A percentile compares a stretch with the other conserved stretches of the same genome.
Evolutionary conservation across 805 yeast species (phyloP).

Genomic region (Torulaspora quercuum): DNA sequence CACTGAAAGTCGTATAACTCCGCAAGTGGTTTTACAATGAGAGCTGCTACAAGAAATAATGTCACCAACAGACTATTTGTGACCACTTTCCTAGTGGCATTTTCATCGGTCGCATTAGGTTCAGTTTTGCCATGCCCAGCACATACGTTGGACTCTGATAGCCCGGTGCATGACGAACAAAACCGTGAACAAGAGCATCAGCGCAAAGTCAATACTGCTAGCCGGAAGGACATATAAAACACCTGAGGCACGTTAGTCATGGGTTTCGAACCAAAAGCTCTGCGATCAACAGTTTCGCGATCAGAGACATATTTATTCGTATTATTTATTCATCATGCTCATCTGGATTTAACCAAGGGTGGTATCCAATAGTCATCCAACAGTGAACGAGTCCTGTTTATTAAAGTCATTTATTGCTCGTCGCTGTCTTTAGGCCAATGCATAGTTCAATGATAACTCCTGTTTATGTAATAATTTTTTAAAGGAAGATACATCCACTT

Average conservation of each 20-base stretch:
- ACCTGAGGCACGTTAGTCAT: too few species aligned
- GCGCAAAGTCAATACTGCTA: background rate
- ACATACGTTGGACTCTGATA: conserved; percentile 41
- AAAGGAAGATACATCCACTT: too few species aligned
- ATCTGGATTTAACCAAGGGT: too few species aligned
- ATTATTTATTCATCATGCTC: too few species aligned
- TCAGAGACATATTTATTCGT: too few species aligned
- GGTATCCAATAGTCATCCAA: too few species aligned
- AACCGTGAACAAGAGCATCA: conserved; percentile 8
- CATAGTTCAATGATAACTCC: conserved; percentile 3
- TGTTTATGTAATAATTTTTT: conserved; percentile 8
- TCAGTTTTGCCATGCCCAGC: conserved; percentile 45
- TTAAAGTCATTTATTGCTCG: too few species aligned
- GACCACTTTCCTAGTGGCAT: conserved; percentile 61
- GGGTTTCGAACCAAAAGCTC: too few species aligned
- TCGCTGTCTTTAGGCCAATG: too few species aligned
- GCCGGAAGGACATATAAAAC: conserved; percentile 3
- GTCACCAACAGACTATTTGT: conserved; percentile 53
- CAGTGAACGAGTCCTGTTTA: too few species aligned
- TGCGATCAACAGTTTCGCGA: too few species aligned
- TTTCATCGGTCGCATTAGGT: conserved; percentile 44
- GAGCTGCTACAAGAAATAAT: conserved; percentile 52
- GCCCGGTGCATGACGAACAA: conserved; percentile 32
- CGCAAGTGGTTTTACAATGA: conserved; percentile 40
- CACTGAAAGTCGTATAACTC: too few species aligned